phyloP scores from a whole-genome alignment of 805 yeast genomes.

The Wickerhamomyces hampshirensis region DNA sequence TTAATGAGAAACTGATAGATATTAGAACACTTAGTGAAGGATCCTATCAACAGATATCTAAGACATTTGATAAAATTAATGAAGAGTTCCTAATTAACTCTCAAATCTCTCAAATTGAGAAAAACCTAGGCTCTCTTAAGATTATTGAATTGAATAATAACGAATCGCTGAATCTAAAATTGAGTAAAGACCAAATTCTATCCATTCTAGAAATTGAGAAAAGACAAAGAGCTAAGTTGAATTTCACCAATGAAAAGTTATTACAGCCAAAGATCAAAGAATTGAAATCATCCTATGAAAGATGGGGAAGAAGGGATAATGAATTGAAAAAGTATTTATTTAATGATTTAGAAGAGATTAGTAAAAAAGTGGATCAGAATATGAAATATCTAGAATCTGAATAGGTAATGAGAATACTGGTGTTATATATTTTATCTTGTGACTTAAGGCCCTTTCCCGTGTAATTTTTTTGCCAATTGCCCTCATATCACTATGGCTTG shows the following conservation, averaged over 20 bases:
- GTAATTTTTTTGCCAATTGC: too few species aligned
- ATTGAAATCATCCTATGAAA: constrained; percentile 13
- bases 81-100: constrained; percentile 13
- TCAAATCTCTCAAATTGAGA: constrained; percentile 12
- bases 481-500: too few species aligned
- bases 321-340: constrained; percentile 20
- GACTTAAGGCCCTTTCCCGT: too few species aligned
- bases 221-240: constrained; percentile 13
- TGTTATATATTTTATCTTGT: too few species aligned
- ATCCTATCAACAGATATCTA: constrained; percentile 12
- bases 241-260: constrained; percentile 15
- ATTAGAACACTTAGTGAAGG: constrained; percentile 3
- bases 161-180: constrained; percentile 4
- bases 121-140: constrained; percentile 8
- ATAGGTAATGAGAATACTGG: constrained; percentile 7
- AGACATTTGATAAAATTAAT: constrained; percentile 13
- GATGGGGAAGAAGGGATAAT: constrained; percentile 19
- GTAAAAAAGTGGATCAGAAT: constrained; percentile 8
- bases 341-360: constrained; percentile 17
- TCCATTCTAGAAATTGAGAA: constrained; percentile 18
- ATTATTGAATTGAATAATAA: constrained; percentile 15
- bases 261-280: constrained; percentile 16
- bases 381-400: constrained; percentile 4
- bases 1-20: constrained; percentile 6
- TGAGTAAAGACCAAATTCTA: constrained; percentile 17